These are phyloP conservation scores for Biscogniauxia marginata DNA, from an alignment of 2,329 filamentous ascomycete genomes.

Conservation along the genomic window DNA sequence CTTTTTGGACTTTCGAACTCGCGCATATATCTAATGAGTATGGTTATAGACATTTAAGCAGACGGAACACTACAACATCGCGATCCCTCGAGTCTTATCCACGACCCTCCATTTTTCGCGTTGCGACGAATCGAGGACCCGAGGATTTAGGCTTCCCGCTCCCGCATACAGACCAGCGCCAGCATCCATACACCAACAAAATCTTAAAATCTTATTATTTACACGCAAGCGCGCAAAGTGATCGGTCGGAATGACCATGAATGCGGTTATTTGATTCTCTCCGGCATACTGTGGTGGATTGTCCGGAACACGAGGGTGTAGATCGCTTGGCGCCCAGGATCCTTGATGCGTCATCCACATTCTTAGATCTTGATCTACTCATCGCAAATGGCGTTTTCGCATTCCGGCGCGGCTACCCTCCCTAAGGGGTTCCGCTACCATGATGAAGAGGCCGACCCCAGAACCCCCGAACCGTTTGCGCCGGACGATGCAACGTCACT, in stretches of 20 bases:
- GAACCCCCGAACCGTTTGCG: conserved; percentile 52
- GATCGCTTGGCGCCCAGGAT: conserved; percentile 6
- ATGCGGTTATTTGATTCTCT: conserved; percentile 11
- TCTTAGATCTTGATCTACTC: conserved; percentile 1
- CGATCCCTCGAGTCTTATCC: neutral
- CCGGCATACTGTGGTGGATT: conserved; percentile 15
- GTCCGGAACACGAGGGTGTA: conserved; percentile 5
- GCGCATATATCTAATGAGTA: neutral
- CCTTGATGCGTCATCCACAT: conserved; percentile 7
- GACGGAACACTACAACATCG: neutral
- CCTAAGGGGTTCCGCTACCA: conserved; percentile 42
- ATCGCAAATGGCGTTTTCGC: conserved; percentile 41
- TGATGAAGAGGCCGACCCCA: conserved; percentile 39
- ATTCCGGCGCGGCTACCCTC: conserved; percentile 44
- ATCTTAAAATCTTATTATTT: neutral
- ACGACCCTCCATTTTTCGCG: neutral
- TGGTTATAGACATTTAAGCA: neutral
- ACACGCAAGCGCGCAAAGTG: neutral
- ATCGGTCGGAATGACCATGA: conserved; percentile 11
- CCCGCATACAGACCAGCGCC: conserved; percentile 2
- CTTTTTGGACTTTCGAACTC: neutral
- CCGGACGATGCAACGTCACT: conserved; percentile 37
- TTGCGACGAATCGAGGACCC: neutral
- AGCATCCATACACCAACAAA: conserved; percentile 4
- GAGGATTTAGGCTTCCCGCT: neutral